Evolutionary conservation across 495 filamentous ascomycete species (phyloP), one percentile per base, ranked within the genome.

Genomic region (Tuber microsphaerosporum): DNA sequence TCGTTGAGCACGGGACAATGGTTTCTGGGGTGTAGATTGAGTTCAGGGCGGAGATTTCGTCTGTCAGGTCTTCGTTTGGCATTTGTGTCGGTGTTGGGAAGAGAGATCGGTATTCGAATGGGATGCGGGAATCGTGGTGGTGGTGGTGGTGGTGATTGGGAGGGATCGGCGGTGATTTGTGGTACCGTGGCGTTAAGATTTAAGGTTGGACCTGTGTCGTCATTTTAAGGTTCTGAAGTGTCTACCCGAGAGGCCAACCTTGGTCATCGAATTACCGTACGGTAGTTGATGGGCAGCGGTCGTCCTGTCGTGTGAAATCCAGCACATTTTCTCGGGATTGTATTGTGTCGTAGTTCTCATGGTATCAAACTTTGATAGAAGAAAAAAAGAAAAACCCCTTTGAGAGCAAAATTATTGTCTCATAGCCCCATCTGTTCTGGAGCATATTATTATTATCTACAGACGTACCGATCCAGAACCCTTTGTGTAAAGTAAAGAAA

Each of bases 1-100:
- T 17, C n/a, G 34, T 22, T 14, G 71, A 61, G 22, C 82, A 80
- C 22, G 83, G 84, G 10, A 83, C 79, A 37, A 97, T 84, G 9
- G 91, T 92, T 61, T 86, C 84, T 22, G 89, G 87, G 37, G 90
- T 92, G 85, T 96, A 99, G 78, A 99, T 99, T 34, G 94, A 92
- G 83, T 95, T 97, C 77, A 99, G 92, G 71, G 92, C 93, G 81
- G 91, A 91, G 22, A 94, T 85, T 85, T 99, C 95, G 84, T 97
- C 92, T 56, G 82, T 82, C 37, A 97, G 89, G 46, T 94, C 92
- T 86, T 94, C 86, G 73, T 88, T 90, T 65, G 56, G 4, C 90
- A 91, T 92, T 74, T 75, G 78, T 84, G 70, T 71, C 22, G 20
- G 56, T 20, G 22, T 22, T 22, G 19, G 34, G 42, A 9, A 26